A percentile compares a stretch with the other conserved stretches of the same genome.
These are phyloP conservation scores for Brassica hybrid DNA, from an alignment of 441 rosid species.

Conservation along the genomic window DNA sequence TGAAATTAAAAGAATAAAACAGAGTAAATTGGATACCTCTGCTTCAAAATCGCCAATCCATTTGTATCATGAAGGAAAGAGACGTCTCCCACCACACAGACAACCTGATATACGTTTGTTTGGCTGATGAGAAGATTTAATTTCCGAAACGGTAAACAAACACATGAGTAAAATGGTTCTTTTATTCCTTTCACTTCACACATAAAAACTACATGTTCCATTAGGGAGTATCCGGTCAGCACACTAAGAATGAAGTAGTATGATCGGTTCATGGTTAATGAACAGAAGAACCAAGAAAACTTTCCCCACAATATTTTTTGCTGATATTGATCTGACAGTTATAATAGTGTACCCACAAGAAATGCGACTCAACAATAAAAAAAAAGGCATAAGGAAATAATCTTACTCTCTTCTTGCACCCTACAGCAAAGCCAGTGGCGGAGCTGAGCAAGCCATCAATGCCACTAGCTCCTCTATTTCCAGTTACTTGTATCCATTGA, in stretches of 20 bases:
- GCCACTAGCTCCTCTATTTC: constrained; percentile 99
- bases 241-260: too few species aligned
- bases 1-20: constrained; percentile 12
- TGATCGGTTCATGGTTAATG: too few species aligned
- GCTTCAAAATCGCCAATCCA: constrained; percentile 82
- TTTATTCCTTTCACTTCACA: constrained; percentile 12
- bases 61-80: constrained; percentile 99
- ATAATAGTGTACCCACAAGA: too few species aligned
- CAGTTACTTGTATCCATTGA: constrained; percentile 76
- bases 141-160: neutral
- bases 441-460: constrained; percentile 98
- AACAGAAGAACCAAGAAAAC: too few species aligned
- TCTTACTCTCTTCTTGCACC: constrained; percentile 82
- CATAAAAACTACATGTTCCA: constrained; percentile 12
- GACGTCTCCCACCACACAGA: constrained; percentile 86
- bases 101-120: constrained; percentile 53
- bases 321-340: too few species aligned
- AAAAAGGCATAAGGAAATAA: constrained; percentile 10
- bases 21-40: constrained; percentile 57
- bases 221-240: neutral
- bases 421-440: constrained; percentile 90
- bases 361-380: too few species aligned
- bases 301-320: too few species aligned
- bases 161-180: constrained; percentile 18
- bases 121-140: constrained; percentile 14